A percentile compares a stretch with the other conserved stretches of the same genome.
Evolutionary conservation across 768 basidiomycete genomes (phyloP).

Genomic region (Podaxis sp.): DNA sequence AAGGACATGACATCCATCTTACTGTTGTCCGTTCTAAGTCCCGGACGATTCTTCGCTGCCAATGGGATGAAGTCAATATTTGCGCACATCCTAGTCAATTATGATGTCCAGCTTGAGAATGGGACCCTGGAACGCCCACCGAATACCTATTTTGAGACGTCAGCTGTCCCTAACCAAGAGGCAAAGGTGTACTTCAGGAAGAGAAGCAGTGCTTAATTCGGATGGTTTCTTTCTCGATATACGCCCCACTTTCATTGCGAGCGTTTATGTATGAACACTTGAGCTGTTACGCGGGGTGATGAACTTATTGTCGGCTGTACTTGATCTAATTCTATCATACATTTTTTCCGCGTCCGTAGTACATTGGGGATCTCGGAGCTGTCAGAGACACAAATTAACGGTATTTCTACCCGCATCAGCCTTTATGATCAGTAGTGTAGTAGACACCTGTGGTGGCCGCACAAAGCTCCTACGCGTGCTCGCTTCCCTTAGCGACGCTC

Average conservation of each 20-base stretch:
- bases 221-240: background rate
- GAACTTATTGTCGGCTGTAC: too few species aligned
- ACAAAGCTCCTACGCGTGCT: too few species aligned
- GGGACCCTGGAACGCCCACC: conserved; percentile 1
- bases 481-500: too few species aligned
- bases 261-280: too few species aligned
- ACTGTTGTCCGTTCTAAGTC: conserved; percentile 16
- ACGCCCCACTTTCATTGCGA: background rate
- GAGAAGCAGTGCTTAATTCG: background rate
- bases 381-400: too few species aligned
- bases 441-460: too few species aligned
- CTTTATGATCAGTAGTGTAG: too few species aligned
- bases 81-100: conserved; percentile 30
- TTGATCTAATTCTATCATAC: too few species aligned
- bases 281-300: too few species aligned
- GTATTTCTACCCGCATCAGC: too few species aligned
- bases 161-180: conserved; percentile 1
- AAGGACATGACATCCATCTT: background rate
- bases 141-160: background rate
- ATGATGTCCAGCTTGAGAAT: conserved; percentile 28
- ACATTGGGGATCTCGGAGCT: too few species aligned
- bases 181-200: conserved; percentile 4
- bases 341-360: too few species aligned
- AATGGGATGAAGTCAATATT: conserved; percentile 34
- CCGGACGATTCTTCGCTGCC: conserved; percentile 39